These are phyloP conservation scores for Sapria himalayana DNA, from an alignment of 345 rosid species.

Conservation along the genomic window DNA sequence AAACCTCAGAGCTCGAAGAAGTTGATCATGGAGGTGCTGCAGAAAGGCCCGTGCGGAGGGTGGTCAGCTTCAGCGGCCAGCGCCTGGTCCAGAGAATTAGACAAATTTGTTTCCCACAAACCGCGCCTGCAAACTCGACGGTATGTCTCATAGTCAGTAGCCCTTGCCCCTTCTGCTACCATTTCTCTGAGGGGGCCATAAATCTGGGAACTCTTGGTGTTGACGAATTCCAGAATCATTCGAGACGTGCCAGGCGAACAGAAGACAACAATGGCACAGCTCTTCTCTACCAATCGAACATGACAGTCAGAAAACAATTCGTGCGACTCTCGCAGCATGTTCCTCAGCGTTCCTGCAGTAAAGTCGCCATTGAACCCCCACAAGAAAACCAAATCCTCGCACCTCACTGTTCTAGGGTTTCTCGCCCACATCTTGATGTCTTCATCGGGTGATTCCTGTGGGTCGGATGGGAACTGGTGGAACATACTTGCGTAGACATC, in stretches of 20 bases:
- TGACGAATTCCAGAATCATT: conserved; percentile 25
- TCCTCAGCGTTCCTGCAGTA: conserved; percentile 42
- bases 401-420: conserved; percentile 29
- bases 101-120: conserved; percentile 42
- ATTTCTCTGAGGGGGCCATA: conserved; percentile 31
- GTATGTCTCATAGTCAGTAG: conserved; percentile 33
- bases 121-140: conserved; percentile 42
- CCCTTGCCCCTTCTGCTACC: conserved; percentile 52
- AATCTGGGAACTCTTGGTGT: conserved; percentile 15
- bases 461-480: conserved; percentile 11
- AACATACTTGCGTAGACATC: conserved; percentile 16
- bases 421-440: conserved; percentile 40
- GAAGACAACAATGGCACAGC: conserved; percentile 65
- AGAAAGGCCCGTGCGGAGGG: conserved; percentile 23
- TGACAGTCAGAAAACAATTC: conserved; percentile 22
- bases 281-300: conserved; percentile 35
- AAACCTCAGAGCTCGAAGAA: conserved; percentile 41
- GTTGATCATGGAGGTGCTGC: conserved; percentile 34
- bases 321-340: conserved; percentile 34
- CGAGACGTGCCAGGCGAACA: conserved; percentile 25
- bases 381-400: conserved; percentile 48
- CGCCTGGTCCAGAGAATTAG: conserved; percentile 40
- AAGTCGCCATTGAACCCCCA: conserved; percentile 39
- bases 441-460: conserved; percentile 15
- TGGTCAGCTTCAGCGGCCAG: conserved; percentile 16